Percentiles rank a stretch among this genome's conserved stretches.
Conservation (phyloP, 148 eudicot species). For the Spergularia bocconei region DNA sequence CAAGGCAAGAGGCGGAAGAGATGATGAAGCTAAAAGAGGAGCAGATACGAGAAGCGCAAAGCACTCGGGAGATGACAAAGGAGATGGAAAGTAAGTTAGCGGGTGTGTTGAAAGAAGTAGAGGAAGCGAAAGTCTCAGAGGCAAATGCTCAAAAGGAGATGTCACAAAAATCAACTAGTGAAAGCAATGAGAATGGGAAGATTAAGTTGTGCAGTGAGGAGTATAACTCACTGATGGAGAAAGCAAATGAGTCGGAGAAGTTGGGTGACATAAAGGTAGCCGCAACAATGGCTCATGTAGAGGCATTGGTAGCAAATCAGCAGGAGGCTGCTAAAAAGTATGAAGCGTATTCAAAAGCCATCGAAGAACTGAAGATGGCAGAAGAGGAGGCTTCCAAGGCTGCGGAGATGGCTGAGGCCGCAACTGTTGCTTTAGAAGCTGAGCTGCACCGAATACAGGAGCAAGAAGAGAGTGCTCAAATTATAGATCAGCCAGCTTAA, state of each 20-base stretch:
- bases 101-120: conserved; percentile 44
- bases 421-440: conserved; percentile 47
- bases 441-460: conserved; percentile 57
- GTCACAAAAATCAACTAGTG: conserved; percentile 29
- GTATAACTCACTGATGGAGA: conserved; percentile 46
- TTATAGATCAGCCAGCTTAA: neutral
- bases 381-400: conserved; percentile 65
- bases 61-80: conserved; percentile 23
- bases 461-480: conserved; percentile 29
- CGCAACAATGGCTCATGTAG: conserved; percentile 57
- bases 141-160: conserved; percentile 45
- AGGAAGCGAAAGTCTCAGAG: conserved; percentile 59
- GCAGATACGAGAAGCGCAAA: conserved; percentile 41
- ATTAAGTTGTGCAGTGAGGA: conserved; percentile 47
- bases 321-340: conserved; percentile 45
- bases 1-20: conserved; percentile 42
- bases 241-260: conserved; percentile 38
- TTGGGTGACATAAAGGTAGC: conserved; percentile 55
- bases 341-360: conserved; percentile 50
- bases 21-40: conserved; percentile 28
- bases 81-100: conserved; percentile 45
- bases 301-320: conserved; percentile 50
- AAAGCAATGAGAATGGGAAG: conserved; percentile 25
- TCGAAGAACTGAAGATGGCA: conserved; percentile 49
- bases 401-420: conserved; percentile 65